Evolutionary conservation across 306 rosid species (phyloP).

Genomic region (Comarum palustre): DNA sequence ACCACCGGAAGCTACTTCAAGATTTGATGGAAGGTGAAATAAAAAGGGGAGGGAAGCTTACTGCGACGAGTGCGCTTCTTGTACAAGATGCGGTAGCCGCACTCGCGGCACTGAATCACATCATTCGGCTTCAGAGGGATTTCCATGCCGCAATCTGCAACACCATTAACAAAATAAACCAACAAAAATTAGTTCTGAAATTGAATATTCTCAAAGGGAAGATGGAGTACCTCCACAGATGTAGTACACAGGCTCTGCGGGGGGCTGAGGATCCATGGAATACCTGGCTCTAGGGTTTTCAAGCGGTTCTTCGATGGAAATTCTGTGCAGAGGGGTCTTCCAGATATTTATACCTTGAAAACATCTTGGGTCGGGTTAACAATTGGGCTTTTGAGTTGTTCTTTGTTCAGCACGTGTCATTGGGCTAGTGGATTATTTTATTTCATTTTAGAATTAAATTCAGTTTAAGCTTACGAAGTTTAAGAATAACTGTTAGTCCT

Average conservation of each 20-base stretch:
- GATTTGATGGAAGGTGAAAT: too few relatives aligned
- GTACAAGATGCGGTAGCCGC: conserved; percentile 90
- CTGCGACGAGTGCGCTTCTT: conserved; percentile 99
- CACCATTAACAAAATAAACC: not conserved
- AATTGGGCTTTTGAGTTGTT: too few relatives aligned
- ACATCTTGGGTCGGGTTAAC: not conserved
- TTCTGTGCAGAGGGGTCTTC: not conserved
- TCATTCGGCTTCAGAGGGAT: conserved; percentile 80
- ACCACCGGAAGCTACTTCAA: too few relatives aligned
- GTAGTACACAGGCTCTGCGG: conserved; percentile 62
- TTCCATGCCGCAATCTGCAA: conserved; percentile 87
- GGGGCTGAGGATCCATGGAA: conserved; percentile 58
- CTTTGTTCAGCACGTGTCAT: too few relatives aligned
- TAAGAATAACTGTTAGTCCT: too few relatives aligned
- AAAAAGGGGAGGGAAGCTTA: conserved; percentile 24
- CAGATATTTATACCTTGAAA: not conserved
- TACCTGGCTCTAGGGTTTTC: conserved; percentile 6
- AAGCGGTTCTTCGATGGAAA: not conserved
- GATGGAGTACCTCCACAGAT: conserved; percentile 53
- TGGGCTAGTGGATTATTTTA: too few relatives aligned
- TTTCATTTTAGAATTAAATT: too few relatives aligned
- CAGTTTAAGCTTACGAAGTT: too few relatives aligned
- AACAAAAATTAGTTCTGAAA: not conserved
- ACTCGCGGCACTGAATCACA: conserved; percentile 91
- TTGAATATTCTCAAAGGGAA: not conserved